Conservation (phyloP, 768 basidiomycete species). For the Trametes cingulata region DNA sequence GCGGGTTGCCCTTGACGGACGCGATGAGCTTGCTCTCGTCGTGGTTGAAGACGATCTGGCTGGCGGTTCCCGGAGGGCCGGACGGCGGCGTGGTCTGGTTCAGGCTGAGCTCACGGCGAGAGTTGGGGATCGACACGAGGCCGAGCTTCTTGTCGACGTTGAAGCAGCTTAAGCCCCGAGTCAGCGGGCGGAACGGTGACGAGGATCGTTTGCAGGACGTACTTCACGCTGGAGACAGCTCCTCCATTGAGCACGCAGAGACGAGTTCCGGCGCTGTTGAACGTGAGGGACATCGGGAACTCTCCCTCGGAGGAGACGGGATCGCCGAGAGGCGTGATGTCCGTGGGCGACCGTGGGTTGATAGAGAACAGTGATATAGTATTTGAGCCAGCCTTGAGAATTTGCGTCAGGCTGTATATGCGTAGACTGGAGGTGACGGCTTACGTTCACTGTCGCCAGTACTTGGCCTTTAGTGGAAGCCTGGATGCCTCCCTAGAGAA, state of each 20-base stretch:
- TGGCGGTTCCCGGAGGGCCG: conserved; percentile 46
- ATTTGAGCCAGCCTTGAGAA: conserved; percentile 46
- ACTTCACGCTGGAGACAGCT: conserved; percentile 38
- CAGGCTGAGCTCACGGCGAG: conserved; percentile 42
- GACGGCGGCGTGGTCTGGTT: conserved; percentile 53
- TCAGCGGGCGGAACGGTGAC: background rate
- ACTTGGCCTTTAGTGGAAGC: conserved; percentile 20
- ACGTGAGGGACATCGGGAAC: conserved; percentile 47
- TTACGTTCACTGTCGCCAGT: conserved; percentile 29
- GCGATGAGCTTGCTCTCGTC: conserved; percentile 46
- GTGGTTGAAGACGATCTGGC: conserved; percentile 48
- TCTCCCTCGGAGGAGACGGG: conserved; percentile 49
- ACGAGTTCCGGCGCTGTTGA: conserved; percentile 33
- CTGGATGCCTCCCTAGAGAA: conserved; percentile 22
- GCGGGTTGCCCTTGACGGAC: conserved; percentile 49
- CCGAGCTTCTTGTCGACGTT: conserved; percentile 43
- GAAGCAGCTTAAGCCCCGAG: conserved; percentile 39
- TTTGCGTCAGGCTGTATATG: background rate
- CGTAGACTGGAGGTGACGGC: background rate
- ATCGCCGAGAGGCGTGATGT: conserved; percentile 42
- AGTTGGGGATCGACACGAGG: conserved; percentile 40
- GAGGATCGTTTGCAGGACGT: conserved; percentile 1
- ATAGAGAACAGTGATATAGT: conserved; percentile 41
- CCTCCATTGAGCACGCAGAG: conserved; percentile 41
- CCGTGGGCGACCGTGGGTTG: conserved; percentile 43